These are phyloP conservation scores for Leishmania lainsoni DNA, from an alignment of 208 protist species.

Conservation along the genomic window DNA sequence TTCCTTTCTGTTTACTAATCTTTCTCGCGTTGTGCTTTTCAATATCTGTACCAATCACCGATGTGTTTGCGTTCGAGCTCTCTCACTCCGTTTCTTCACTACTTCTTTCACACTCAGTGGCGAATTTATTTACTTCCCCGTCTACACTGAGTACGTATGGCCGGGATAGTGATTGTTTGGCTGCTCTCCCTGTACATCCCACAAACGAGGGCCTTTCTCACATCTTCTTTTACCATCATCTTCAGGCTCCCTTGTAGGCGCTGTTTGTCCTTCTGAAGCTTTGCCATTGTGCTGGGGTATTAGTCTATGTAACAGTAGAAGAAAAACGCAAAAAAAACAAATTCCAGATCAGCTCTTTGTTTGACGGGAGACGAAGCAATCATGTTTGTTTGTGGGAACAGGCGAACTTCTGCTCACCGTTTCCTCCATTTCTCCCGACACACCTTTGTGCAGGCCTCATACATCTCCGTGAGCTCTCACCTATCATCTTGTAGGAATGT, in stretches of 20 bases:
- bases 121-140: neutral
- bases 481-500: neutral
- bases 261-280: neutral
- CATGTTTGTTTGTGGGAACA: neutral
- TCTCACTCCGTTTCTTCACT: neutral
- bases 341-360: neutral
- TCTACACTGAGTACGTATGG: neutral
- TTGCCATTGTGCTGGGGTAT: neutral
- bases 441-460: neutral
- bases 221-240: neutral
- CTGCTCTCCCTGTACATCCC: no score
- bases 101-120: neutral
- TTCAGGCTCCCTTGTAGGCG: neutral
- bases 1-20: neutral
- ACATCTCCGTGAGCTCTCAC: neutral
- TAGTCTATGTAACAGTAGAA: neutral
- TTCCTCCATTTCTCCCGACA: neutral
- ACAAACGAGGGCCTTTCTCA: neutral
- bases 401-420: neutral
- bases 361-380: neutral
- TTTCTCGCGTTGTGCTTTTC: neutral
- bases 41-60: neutral
- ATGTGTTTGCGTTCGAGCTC: neutral
- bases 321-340: neutral
- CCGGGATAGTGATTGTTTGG: neutral